phyloP scores from a whole-genome alignment of 805 yeast species.

The Starmerella asiatica region DNA sequence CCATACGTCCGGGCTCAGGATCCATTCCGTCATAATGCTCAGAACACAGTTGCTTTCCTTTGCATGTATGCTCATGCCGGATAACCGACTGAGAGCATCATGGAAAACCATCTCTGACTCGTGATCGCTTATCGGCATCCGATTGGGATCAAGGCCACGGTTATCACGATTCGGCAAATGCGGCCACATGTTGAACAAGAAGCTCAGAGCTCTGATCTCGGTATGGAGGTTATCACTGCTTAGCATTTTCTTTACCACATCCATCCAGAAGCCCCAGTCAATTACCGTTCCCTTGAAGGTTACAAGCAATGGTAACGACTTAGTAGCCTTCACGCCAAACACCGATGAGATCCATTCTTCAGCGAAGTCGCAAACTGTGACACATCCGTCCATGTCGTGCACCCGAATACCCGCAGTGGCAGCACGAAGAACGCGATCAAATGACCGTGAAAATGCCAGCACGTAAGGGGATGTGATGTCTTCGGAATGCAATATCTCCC shows the following conservation, averaged over 20 bases:
- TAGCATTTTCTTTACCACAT: constrained; percentile 46
- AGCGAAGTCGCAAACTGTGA: constrained; percentile 29
- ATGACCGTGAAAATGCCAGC: constrained; percentile 24
- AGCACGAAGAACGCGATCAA: constrained; percentile 29
- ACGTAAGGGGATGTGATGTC: constrained; percentile 25
- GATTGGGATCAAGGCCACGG: background rate
- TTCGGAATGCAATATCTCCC: constrained; percentile 30
- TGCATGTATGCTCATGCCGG: background rate
- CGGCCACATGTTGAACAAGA: constrained; percentile 65
- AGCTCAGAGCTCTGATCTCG: constrained; percentile 49
- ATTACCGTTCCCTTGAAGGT: constrained; percentile 25
- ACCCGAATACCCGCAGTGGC: constrained; percentile 26
- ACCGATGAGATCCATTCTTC: constrained; percentile 30
- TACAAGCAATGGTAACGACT: background rate
- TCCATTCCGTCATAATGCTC: constrained; percentile 40
- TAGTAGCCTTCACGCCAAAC: constrained; percentile 5
- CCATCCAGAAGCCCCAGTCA: constrained; percentile 70
- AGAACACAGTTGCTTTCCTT: constrained; percentile 31
- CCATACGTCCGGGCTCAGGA: constrained; percentile 42
- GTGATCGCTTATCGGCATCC: background rate
- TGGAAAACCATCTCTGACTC: background rate
- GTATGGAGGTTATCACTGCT: constrained; percentile 47
- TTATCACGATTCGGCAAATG: constrained; percentile 28
- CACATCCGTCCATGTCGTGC: constrained; percentile 29
- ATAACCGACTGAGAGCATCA: background rate